Conservation (phyloP, 495 filamentous ascomycete genomes). For the Aspergillus olivimuriae region DNA sequence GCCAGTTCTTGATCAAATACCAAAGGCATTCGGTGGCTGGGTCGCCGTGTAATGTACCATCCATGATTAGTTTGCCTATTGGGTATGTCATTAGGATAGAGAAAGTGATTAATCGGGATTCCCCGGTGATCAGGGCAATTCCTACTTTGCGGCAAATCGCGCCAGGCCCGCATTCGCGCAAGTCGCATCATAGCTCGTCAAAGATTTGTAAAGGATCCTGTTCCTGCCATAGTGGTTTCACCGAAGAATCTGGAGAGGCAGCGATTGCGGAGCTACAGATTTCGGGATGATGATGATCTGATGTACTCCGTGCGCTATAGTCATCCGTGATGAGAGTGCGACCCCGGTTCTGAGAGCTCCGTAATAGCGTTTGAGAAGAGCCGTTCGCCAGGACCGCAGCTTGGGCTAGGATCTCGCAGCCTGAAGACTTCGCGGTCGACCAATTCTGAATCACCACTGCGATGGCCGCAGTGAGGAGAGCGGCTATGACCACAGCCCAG, state of each 20-base stretch:
- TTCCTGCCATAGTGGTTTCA: conserved; percentile 8
- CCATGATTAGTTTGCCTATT: conserved; percentile 7
- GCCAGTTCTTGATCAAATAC: background rate
- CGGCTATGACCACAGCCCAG: conserved; percentile 46
- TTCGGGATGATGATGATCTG: background rate
- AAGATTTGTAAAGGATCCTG: conserved; percentile 27
- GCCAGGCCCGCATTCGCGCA: too few species aligned
- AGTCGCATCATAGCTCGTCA: conserved; percentile 26
- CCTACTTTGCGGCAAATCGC: background rate
- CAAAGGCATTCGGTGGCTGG: conserved; percentile 5
- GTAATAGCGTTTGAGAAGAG: background rate
- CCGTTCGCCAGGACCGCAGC: conserved; percentile 1
- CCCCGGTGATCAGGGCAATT: too few species aligned
- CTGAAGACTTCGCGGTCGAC: conserved; percentile 9
- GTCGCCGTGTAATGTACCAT: conserved; percentile 15
- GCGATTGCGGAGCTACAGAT: background rate
- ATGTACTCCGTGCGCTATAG: background rate
- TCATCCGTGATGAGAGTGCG: background rate
- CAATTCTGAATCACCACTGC: conserved; percentile 36
- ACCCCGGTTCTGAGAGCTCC: background rate
- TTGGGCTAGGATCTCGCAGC: background rate
- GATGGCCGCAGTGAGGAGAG: conserved; percentile 33
- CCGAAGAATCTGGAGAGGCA: conserved; percentile 1
- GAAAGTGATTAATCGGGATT: too few species aligned
- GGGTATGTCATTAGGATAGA: conserved; percentile 24